Conservation (phyloP, 495 filamentous ascomycete genomes). For the Corynascus novoguineensis region DNA sequence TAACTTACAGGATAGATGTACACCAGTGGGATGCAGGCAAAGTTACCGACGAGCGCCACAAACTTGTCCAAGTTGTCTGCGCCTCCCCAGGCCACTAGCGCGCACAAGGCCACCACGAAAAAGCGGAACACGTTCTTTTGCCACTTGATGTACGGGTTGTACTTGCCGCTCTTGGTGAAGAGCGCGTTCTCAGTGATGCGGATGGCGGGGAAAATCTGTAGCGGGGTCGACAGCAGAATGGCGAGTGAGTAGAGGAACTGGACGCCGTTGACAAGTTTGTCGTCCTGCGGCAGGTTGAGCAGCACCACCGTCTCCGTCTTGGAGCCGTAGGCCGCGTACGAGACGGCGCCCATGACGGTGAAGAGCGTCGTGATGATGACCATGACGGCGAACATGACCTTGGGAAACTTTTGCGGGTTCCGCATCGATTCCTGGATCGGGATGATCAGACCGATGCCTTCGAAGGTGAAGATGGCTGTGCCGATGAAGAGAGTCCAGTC, state of each 20-base stretch:
- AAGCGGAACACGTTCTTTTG: conserved; percentile 97
- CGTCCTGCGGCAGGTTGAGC: conserved; percentile 91
- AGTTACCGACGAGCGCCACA: conserved; percentile 89
- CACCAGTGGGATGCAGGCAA: conserved; percentile 94
- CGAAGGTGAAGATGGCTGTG: conserved; percentile 97
- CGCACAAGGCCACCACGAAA: conserved; percentile 79
- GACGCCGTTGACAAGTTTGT: conserved; percentile 90
- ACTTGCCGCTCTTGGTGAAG: conserved; percentile 79
- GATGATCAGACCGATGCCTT: conserved; percentile 97
- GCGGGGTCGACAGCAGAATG: conserved; percentile 85
- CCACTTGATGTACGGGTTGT: conserved; percentile 96
- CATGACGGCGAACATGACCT: conserved; percentile 83
- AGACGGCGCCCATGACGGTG: conserved; percentile 82
- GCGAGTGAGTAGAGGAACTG: conserved; percentile 94
- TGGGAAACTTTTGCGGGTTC: conserved; percentile 78
- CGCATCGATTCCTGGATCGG: conserved; percentile 97
- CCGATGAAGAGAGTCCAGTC: conserved; percentile 97
- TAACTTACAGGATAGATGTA: conserved; percentile 90
- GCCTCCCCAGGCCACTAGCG: conserved; percentile 82
- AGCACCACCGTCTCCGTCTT: conserved; percentile 93
- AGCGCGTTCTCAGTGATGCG: conserved; percentile 62
- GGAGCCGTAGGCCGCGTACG: conserved; percentile 93
- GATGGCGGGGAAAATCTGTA: conserved; percentile 96
- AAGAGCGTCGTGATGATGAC: conserved; percentile 89
- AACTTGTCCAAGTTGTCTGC: conserved; percentile 95